A percentile compares a stretch with the other conserved stretches of the same genome.
These are phyloP conservation scores for Agrocybe chaxingu DNA, from an alignment of 768 basidiomycete species.

Conservation along the genomic window DNA sequence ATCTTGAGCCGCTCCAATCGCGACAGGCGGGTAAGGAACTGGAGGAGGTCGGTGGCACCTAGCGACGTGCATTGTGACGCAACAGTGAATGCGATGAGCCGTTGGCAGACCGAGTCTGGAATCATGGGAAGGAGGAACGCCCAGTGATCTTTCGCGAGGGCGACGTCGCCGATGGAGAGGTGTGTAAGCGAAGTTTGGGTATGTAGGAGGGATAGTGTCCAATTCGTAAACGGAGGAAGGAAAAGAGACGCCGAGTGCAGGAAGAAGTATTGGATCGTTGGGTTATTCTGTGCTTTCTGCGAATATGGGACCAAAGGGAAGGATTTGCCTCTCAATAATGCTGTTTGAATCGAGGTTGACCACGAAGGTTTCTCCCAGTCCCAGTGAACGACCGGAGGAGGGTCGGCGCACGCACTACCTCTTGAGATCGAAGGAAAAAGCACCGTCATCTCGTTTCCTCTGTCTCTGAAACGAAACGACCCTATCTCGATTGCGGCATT, in stretches of 20 bases:
- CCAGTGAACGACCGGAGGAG: slow-evolving; percentile 13
- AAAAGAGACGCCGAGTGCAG: slow-evolving; percentile 12
- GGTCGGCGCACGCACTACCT: slow-evolving; percentile 2
- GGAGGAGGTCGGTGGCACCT: slow-evolving; percentile 11
- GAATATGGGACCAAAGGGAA: too few relatives aligned
- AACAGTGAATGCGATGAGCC: slow-evolving; percentile 14
- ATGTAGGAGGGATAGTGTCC: slow-evolving; percentile 17
- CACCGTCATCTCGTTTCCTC: slow-evolving; percentile 7
- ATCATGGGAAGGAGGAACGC: slow-evolving; percentile 13
- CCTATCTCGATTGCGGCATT: slow-evolving; percentile 9
- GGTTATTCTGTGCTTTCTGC: not conserved
- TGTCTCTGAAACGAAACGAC: slow-evolving; percentile 12
- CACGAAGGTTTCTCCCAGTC: slow-evolving; percentile 12
- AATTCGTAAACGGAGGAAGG: slow-evolving; percentile 17
- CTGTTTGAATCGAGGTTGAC: not conserved
- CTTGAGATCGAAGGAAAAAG: slow-evolving; percentile 10
- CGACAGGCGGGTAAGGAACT: slow-evolving; percentile 12
- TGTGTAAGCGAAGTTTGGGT: slow-evolving; percentile 10
- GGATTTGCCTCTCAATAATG: too few relatives aligned
- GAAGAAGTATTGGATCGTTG: slow-evolving; percentile 5
- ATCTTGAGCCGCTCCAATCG: slow-evolving; percentile 12
- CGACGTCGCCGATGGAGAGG: slow-evolving; percentile 18
- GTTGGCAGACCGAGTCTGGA: slow-evolving; percentile 10
- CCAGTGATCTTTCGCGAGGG: slow-evolving; percentile 15
- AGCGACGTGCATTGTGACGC: slow-evolving; percentile 14